Evolutionary conservation across 495 filamentous ascomycete species (phyloP).

Genomic region (Aspergillus ostianus): DNA sequence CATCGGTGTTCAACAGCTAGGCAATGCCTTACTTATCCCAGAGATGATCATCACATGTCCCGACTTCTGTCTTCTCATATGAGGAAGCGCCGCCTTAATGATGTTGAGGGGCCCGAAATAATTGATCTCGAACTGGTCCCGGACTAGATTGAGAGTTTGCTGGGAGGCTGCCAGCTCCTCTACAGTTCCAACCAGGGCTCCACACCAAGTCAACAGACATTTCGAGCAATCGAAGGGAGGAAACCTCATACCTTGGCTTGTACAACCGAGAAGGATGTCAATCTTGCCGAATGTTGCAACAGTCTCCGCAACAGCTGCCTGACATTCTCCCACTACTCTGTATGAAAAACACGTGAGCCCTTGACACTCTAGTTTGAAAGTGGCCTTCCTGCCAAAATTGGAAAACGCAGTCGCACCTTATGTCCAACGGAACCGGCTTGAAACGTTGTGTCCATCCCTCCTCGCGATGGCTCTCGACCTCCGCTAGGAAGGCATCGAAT

Average conservation of each 20-base stretch:
- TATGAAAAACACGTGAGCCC: constrained; percentile 15
- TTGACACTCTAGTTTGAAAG: neutral
- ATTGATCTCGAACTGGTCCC: constrained; percentile 89
- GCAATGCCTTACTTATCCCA: constrained; percentile 64
- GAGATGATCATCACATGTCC: constrained; percentile 91
- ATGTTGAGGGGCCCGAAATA: constrained; percentile 95
- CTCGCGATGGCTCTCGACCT: constrained; percentile 64
- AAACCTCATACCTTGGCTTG: constrained; percentile 65
- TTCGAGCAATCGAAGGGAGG: neutral
- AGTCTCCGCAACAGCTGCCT: constrained; percentile 84
- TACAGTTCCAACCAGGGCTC: constrained; percentile 84
- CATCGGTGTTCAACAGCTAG: neutral
- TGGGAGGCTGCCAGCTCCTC: constrained; percentile 81
- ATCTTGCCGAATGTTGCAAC: constrained; percentile 79
- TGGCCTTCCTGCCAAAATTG: neutral
- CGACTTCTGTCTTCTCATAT: constrained; percentile 70
- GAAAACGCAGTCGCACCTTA: constrained; percentile 38
- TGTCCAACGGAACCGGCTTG: constrained; percentile 48
- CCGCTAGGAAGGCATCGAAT: constrained; percentile 55
- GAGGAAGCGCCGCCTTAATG: constrained; percentile 84
- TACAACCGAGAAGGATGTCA: constrained; percentile 86
- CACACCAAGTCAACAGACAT: constrained; percentile 2
- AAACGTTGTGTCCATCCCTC: constrained; percentile 46
- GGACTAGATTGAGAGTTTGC: constrained; percentile 72
- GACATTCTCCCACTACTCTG: constrained; percentile 56